Evolutionary conservation across 176 grass and related monocot species (phyloP), one percentile per base, ranked within the genome.

Genomic region (Juncus inflexus): DNA sequence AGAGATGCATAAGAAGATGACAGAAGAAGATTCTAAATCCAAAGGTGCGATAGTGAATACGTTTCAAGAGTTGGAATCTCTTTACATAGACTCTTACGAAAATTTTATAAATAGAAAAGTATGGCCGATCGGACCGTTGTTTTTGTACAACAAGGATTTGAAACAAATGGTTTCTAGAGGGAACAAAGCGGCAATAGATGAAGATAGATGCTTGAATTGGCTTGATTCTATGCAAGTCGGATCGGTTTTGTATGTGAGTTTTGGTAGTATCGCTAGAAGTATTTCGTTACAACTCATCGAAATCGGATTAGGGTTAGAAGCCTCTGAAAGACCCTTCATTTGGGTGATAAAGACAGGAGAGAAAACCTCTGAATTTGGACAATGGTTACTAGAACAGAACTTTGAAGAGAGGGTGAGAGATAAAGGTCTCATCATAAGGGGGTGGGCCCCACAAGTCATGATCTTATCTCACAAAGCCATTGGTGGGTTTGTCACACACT

Each of bases 271-370:
- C 7, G 68, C 49, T 0, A 35, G 58, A 36, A 75, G 69, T 52
- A 55, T 47, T 0, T 59, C 62, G 0, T 37, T 36, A 63, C 82
- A 78, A 39, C 71, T 88, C 41, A 63, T 80, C 61, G 85, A 94
- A 72, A 42, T 94, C 1, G 90, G 85, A 14, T 60, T 65, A 2
- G 82, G 85, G 10, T 75, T 94, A 12, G 85, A 83, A 57, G 77
- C 69, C 49, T 43, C 83, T 13, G 45, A 79, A 4, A 56, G 11
- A 64, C 88, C 88, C 1, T 91, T 91, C 37, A 39, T 91, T 19
- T 91, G 88, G 88, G 88, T 87, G 40, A 69, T 84, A 38, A 87
- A 91, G 52, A 65, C 63, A 6, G 4, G 60, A 0, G 88, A 91
- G 50, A 62, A 41, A 12, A 35, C 62, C 1, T 2, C 56, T 1